Evolutionary conservation across 2,329 filamentous ascomycete species (phyloP), one percentile per base, ranked within the genome.

Genomic region (Fusarium musae): DNA sequence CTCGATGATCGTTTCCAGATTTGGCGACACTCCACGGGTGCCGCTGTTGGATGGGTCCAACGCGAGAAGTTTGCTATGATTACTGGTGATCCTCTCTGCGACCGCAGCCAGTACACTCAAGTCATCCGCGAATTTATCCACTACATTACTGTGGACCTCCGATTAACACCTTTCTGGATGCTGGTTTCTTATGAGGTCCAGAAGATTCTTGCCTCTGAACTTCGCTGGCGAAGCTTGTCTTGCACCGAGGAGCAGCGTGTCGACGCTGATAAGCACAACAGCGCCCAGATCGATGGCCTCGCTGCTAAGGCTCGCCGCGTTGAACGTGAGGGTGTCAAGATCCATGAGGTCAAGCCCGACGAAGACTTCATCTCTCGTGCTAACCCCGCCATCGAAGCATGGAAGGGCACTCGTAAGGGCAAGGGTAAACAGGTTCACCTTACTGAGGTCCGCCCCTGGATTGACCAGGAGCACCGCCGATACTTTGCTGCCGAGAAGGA

Each of bases 231-330:
- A 63, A 96, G 93, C 11, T 88, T 98, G 72, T 96, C 93, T 42
- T 96, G 95, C 78, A 93, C 93, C 13, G 93, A 94, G 37, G 95
- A 98, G 84, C 94, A 97, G 84, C 93, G 95, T 59, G 90, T 97
- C 10, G 92, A 97, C 74, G 92, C 93, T 5, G 90, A 93, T 80
- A 87, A 88, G n/a, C 89, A 91, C 56, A 90, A 93, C 76, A 73
- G 64, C 11, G 63, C 60, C 23, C 67, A 77, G 39, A 70, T 77
- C 26, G 84, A 82, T 43, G 82, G 81, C 32, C 87, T 93, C 10
- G 88, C 91, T 40, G 90, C 93, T 79, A 97, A 97, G 85, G 89
- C 94, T 72, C 89, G 93, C 17, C 92, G 93, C 70, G 93, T 93
- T 9, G 93, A 97, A 83, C 92, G 91, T 49, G 93, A 97, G 73